Conservation (phyloP, 2,329 filamentous ascomycete genomes). For the Verticillium isaacii region DNA sequence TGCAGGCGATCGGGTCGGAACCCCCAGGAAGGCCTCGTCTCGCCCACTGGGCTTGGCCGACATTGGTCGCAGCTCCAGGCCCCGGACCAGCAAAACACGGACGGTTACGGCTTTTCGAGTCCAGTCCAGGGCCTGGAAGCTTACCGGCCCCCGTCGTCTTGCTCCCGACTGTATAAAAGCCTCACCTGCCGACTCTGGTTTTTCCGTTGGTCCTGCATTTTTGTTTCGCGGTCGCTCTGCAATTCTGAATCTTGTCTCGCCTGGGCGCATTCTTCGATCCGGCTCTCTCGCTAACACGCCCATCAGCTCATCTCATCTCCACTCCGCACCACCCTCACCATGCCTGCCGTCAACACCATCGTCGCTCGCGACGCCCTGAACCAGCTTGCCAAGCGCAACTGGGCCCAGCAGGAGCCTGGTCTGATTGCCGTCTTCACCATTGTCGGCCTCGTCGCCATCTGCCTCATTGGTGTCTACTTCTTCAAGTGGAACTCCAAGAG, state of each 20-base stretch:
- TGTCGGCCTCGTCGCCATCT: conserved; percentile 48
- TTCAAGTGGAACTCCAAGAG: conserved; percentile 24
- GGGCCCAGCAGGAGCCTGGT: conserved; percentile 51
- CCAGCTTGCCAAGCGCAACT: conserved; percentile 52
- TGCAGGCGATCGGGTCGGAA: not conserved
- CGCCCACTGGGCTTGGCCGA: not conserved
- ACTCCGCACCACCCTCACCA: not conserved
- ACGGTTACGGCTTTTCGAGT: not conserved
- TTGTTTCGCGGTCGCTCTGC: not conserved
- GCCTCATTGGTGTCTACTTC: conserved; percentile 44
- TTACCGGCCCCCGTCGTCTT: not conserved
- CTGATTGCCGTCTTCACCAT: conserved; percentile 60
- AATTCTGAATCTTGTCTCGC: not conserved
- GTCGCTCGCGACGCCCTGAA: not conserved
- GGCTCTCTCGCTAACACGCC: not conserved
- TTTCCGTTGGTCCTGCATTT: not conserved
- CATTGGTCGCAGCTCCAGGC: not conserved
- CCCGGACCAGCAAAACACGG: not conserved
- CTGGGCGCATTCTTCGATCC: not conserved
- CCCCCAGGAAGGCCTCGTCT: not conserved
- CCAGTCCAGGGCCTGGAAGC: not conserved
- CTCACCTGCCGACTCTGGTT: not conserved
- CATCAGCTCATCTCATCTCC: not conserved
- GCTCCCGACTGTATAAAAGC: not conserved
- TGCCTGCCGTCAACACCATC: conserved; percentile 1